Base-by-base conservation (phyloP, 2,329 filamentous ascomycete genomes). In the Ophiostoma triangulosporum region DNA sequence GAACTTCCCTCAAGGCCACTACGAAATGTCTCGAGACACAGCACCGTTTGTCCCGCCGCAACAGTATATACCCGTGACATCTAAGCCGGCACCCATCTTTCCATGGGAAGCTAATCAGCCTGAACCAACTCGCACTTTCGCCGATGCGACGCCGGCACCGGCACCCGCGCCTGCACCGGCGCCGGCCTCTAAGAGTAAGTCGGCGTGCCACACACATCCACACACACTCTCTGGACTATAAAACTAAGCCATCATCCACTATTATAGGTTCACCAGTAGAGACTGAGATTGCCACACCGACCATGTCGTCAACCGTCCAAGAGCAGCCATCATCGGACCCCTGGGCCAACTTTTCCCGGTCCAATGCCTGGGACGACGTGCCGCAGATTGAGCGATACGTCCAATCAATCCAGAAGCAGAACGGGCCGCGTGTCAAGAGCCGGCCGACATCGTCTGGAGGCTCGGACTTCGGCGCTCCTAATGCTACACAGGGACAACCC, bases 341-440 rank as follows among this genome's bases (percentile, higher is more conserved):
- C 20, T 95, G 87, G 86, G 77, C 80, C 58, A 75, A 75, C 48
- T 95, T 85, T 65, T 73, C 80, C n/a, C 77, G 81, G 48, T 79
- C 74, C 50, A 98, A 97, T 66, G 90, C 88, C 15, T 98, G 93
- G 93, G 93, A 98, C 62, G 86, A 88, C 52, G 78, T 94, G 51
- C 86, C 87, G 12, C 85, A 88, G 59, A 98, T 98, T 61, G 83
- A 88, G 62, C 78, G 80, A 58, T 98, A 96, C 64, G 86, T 97
- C 53, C 86, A 87, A 58, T 76, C 80, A 52, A 72, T 95, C 54
- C 81, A 85, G 61, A 81, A 83, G 65, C 75, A 79, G 63, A 57
- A 60, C 48, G 70, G 68, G 50, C 3, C 7, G 20, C 69, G 71
- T 46, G 61, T 57, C 24, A 66, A 64, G 56, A 68, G 65, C 57